Evolutionary conservation across 2,329 filamentous ascomycete species (phyloP).

Genomic region (Aspergillus eucalypticola): DNA sequence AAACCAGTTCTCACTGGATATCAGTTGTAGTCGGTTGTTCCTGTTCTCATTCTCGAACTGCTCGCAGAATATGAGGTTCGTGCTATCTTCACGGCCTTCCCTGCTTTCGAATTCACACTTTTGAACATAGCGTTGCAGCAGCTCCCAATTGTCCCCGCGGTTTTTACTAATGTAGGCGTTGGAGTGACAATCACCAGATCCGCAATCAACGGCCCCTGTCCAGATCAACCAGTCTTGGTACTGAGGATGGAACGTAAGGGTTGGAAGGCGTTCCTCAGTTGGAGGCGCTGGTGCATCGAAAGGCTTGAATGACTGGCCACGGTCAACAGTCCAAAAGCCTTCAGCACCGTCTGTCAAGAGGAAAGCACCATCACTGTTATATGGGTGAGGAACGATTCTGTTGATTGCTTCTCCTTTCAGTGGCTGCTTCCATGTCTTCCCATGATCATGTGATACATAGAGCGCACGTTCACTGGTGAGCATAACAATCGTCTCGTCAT

Average conservation of each 20-base stretch:
- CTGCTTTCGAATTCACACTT: constrained; percentile 85
- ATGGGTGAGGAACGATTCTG: constrained; percentile 72
- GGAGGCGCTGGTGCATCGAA: constrained; percentile 70
- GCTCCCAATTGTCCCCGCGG: constrained; percentile 76
- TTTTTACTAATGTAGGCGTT: constrained; percentile 77
- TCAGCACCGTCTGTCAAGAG: constrained; percentile 71
- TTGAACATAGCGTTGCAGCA: constrained; percentile 70
- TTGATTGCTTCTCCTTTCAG: constrained; percentile 70
- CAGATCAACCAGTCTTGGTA: constrained; percentile 90
- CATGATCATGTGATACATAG: constrained; percentile 79
- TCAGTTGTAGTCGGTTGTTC: constrained; percentile 65
- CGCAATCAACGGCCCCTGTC: constrained; percentile 72
- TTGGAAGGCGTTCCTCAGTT: constrained; percentile 50
- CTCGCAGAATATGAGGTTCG: constrained; percentile 65
- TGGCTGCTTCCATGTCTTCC: constrained; percentile 77
- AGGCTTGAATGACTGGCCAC: constrained; percentile 69
- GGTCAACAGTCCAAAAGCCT: constrained; percentile 79
- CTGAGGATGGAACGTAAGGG: constrained; percentile 79
- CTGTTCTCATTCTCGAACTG: constrained; percentile 64
- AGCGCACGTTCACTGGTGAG: constrained; percentile 61
- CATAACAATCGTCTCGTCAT: constrained; percentile 73
- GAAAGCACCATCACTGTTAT: constrained; percentile 82
- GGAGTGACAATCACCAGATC: constrained; percentile 64
- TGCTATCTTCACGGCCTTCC: constrained; percentile 59
- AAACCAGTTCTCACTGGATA: constrained; percentile 80